phyloP scores from a whole-genome alignment of 768 basidiomycete genomes.

The Pholiota molesta region DNA sequence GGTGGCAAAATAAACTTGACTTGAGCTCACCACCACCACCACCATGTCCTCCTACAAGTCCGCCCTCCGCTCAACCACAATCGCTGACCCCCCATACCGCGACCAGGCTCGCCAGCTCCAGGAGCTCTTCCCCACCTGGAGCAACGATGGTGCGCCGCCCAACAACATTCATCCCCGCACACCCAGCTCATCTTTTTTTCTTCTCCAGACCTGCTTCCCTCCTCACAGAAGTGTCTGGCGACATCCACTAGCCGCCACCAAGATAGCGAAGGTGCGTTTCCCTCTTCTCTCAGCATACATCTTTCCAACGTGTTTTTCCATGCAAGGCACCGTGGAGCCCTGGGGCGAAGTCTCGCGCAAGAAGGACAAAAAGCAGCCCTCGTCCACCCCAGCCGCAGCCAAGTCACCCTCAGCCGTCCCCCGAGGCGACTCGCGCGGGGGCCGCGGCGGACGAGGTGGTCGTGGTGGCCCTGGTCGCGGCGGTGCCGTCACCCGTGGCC shows the following conservation, averaged over 20 bases:
- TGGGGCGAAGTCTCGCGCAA: constrained; percentile 87
- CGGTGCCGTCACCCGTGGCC: constrained; percentile 48
- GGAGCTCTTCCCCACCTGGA: constrained; percentile 73
- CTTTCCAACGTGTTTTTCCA: constrained; percentile 16
- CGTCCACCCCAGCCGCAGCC: constrained; percentile 31
- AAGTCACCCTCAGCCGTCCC: constrained; percentile 45
- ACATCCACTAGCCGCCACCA: constrained; percentile 70
- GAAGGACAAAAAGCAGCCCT: constrained; percentile 75
- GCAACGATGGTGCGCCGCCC: constrained; percentile 59
- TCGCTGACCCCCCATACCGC: constrained; percentile 48
- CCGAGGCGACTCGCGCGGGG: constrained; percentile 62
- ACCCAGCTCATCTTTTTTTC: constrained; percentile 23
- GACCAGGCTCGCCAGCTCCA: constrained; percentile 62
- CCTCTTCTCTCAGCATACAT: constrained; percentile 1
- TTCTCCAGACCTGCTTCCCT: constrained; percentile 67
- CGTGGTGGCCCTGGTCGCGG: constrained; percentile 65
- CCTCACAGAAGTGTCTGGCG: constrained; percentile 68
- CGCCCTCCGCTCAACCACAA: constrained; percentile 42
- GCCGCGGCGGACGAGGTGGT: constrained; percentile 59
- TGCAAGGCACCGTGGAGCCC: constrained; percentile 69
- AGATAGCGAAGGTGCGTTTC: constrained; percentile 67
- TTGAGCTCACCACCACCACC: constrained; percentile 25
- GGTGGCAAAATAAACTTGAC: constrained; percentile 24
- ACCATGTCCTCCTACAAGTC: constrained; percentile 60
- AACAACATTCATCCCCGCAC: constrained; percentile 24